Evolutionary conservation across 345 rosid genomes (phyloP).

Genomic region (Raphanus raphanistrum): DNA sequence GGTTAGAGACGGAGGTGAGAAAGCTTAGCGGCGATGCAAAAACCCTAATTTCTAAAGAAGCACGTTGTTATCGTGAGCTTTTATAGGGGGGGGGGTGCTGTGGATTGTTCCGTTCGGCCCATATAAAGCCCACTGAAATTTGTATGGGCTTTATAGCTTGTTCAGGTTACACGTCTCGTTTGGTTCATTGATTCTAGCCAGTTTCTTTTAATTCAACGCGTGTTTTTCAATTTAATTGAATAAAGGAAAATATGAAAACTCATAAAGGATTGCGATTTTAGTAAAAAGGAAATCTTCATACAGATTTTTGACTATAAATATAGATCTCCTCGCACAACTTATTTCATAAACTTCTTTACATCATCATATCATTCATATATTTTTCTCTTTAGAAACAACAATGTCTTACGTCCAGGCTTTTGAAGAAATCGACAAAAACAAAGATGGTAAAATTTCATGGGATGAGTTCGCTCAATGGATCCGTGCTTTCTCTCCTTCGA

Average conservation of each 20-base stretch:
- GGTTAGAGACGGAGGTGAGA: background rate
- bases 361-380: background rate
- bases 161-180: background rate
- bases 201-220: background rate
- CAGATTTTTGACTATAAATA: constrained; percentile 8
- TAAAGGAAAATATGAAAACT: background rate
- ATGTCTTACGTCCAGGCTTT: constrained; percentile 12
- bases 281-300: too few relatives aligned
- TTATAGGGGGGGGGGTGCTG: background rate
- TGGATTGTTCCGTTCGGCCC: background rate
- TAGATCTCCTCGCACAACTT: background rate
- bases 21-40: constrained; percentile 3
- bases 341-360: background rate
- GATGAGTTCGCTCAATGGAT: constrained; percentile 21
- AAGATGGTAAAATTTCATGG: constrained; percentile 31
- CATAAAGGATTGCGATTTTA: background rate
- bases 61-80: background rate
- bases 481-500: constrained; percentile 15
- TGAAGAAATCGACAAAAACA: constrained; percentile 8
- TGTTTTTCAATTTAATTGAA: background rate
- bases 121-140: background rate
- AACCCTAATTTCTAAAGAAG: background rate
- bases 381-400: background rate
- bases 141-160: background rate
- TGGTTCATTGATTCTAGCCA: background rate